Evolutionary conservation across 2,329 filamentous ascomycete species (phyloP).

Genomic region (Xylaria sp.): DNA sequence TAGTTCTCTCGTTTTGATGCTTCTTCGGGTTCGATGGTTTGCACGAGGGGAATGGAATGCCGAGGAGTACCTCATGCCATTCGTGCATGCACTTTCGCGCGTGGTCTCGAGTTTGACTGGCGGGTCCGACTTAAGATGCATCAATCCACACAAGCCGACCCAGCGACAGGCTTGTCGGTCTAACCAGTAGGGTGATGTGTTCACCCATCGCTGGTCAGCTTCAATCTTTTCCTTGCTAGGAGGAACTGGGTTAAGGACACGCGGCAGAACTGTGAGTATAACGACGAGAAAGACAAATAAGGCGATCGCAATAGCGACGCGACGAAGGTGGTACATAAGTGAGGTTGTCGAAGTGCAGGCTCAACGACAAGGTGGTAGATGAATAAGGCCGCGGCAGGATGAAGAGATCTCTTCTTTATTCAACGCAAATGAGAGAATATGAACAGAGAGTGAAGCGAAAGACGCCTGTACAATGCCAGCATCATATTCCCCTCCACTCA

Average conservation of each 20-base stretch:
- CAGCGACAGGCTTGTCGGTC: constrained; percentile 82
- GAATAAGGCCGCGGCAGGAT: background rate
- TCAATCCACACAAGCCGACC: constrained; percentile 81
- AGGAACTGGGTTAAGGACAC: constrained; percentile 70
- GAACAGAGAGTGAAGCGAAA: background rate
- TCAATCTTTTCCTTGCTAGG: constrained; percentile 68
- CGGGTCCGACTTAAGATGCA: constrained; percentile 73
- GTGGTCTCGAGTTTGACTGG: constrained; percentile 52
- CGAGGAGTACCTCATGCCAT: constrained; percentile 52
- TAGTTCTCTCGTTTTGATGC: constrained; percentile 46
- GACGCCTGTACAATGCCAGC: background rate
- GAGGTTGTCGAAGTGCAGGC: constrained; percentile 4
- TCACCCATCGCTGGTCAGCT: constrained; percentile 74
- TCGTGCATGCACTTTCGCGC: constrained; percentile 40
- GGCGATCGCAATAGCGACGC: constrained; percentile 53
- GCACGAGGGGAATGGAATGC: constrained; percentile 37
- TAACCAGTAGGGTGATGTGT: constrained; percentile 75
- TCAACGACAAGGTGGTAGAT: background rate
- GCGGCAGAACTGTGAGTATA: constrained; percentile 61
- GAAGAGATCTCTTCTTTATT: background rate
- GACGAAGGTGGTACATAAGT: constrained; percentile 60
- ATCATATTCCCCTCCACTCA: constrained; percentile 9
- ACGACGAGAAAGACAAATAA: constrained; percentile 59
- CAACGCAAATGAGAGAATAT: background rate
- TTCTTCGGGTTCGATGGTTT: constrained; percentile 27